phyloP scores from a whole-genome alignment of 129 eudicot species.

The Saposhnikovia divaricata region DNA sequence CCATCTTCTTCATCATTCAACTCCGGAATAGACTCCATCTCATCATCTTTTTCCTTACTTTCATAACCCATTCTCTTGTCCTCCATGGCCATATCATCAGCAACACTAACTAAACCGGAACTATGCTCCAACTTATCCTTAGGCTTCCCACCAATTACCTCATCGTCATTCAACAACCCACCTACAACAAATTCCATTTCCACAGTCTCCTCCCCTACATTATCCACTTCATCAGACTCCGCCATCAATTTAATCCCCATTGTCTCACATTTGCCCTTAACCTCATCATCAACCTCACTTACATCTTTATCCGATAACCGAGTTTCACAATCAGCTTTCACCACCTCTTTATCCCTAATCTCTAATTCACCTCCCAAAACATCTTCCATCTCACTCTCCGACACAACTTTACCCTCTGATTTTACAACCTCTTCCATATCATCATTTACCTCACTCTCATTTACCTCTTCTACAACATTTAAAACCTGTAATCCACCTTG shows the following conservation, averaged over 20 bases:
- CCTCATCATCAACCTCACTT: background rate
- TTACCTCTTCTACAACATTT: no score
- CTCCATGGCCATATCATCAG: conserved; percentile 12
- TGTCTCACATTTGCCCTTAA: background rate
- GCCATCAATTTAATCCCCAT: conserved; percentile 1
- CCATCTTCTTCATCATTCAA: conserved; percentile 25
- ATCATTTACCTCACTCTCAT: no score
- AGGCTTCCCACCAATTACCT: background rate
- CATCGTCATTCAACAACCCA: conserved; percentile 4
- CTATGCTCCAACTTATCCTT: background rate
- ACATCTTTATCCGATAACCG: background rate
- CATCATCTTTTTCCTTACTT: conserved; percentile 4
- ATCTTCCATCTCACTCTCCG: background rate
- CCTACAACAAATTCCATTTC: conserved; percentile 5
- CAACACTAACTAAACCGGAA: background rate
- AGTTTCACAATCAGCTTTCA: background rate
- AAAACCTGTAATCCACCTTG: no score
- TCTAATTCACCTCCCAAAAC: background rate
- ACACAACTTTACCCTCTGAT: background rate
- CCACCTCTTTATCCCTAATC: background rate
- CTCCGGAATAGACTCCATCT: conserved; percentile 9
- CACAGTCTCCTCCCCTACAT: background rate
- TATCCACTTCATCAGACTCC: conserved; percentile 10
- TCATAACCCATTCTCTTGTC: conserved; percentile 3
- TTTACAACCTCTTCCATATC: background rate